Evolutionary conservation across 179 eudicot species (phyloP).

Genomic region (Silene noctiflora): DNA sequence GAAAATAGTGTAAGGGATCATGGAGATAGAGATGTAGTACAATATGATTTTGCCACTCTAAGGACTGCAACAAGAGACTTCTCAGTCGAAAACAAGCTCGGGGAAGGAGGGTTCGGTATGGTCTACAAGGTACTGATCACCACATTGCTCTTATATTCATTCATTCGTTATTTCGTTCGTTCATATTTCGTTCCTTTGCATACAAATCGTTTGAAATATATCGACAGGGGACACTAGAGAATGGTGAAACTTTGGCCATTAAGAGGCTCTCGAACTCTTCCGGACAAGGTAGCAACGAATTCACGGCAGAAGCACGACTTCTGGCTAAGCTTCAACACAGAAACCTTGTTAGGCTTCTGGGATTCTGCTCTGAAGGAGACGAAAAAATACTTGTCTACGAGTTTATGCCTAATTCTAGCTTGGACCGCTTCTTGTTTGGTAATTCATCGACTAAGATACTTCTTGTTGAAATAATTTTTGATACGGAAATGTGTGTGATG

Average conservation of each 20-base stretch:
- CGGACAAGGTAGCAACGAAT: not conserved
- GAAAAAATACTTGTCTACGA: not conserved
- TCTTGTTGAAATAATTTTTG: too few species aligned
- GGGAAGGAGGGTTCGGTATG: conserved; percentile 33
- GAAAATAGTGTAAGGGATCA: not conserved
- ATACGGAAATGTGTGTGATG: not conserved
- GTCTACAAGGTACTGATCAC: conserved; percentile 28
- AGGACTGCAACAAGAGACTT: conserved; percentile 20
- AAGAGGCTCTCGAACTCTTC: not conserved
- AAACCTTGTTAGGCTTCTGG: not conserved
- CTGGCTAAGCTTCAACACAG: conserved; percentile 2
- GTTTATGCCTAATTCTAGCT: conserved; percentile 14
- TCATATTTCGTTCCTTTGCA: not conserved
- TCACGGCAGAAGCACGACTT: not conserved
- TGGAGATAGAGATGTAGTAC: conserved; percentile 14
- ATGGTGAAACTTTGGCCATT: not conserved
- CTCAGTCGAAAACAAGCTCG: conserved; percentile 21
- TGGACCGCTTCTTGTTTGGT: conserved; percentile 9
- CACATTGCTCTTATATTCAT: not conserved
- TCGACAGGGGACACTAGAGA: not conserved
- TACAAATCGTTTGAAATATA: not conserved
- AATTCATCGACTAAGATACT: too few species aligned
- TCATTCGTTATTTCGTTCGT: not conserved
- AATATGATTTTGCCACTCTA: conserved; percentile 27
- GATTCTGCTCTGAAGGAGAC: not conserved